Evolutionary conservation across 2,329 filamentous ascomycete species (phyloP).

Genomic region (Fusarium tupiense): DNA sequence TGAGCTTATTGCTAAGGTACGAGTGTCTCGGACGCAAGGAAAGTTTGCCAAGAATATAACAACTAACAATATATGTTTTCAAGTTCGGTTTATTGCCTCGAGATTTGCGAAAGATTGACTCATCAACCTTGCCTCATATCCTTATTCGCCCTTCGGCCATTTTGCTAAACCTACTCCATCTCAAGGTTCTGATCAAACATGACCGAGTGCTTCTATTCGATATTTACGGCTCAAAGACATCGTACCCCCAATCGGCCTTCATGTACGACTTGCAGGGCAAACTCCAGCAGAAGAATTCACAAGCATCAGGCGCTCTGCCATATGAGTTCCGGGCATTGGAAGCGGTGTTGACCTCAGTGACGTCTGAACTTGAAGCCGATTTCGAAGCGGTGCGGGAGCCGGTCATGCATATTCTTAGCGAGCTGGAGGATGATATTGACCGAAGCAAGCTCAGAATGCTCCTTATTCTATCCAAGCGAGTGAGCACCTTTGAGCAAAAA

Average conservation of each 20-base stretch:
- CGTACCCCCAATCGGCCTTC: conserved; percentile 94
- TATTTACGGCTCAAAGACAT: conserved; percentile 92
- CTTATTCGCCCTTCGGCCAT: conserved; percentile 93
- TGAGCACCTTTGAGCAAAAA: conserved; percentile 98
- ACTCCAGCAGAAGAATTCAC: conserved; percentile 78
- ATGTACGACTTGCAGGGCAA: conserved; percentile 98
- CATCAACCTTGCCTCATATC: conserved; percentile 93
- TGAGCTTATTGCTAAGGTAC: conserved; percentile 92
- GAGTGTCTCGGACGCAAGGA: neutral
- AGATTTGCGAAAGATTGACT: conserved; percentile 97
- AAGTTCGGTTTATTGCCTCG: conserved; percentile 92
- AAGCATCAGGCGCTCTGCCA: conserved; percentile 72
- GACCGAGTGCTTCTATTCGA: conserved; percentile 96
- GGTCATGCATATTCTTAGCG: conserved; percentile 86
- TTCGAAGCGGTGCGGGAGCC: conserved; percentile 94
- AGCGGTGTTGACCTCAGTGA: conserved; percentile 93
- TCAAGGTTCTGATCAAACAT: conserved; percentile 94
- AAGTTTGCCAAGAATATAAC: neutral
- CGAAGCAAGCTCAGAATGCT: conserved; percentile 90
- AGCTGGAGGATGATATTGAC: conserved; percentile 96
- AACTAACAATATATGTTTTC: conserved; percentile 11
- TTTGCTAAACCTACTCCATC: conserved; percentile 93
- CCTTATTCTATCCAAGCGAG: conserved; percentile 92
- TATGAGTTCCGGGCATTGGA: conserved; percentile 98
- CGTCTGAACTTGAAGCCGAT: conserved; percentile 89